phyloP scores from a whole-genome alignment of 345 rosid species.

The Melastoma malabathricum region DNA sequence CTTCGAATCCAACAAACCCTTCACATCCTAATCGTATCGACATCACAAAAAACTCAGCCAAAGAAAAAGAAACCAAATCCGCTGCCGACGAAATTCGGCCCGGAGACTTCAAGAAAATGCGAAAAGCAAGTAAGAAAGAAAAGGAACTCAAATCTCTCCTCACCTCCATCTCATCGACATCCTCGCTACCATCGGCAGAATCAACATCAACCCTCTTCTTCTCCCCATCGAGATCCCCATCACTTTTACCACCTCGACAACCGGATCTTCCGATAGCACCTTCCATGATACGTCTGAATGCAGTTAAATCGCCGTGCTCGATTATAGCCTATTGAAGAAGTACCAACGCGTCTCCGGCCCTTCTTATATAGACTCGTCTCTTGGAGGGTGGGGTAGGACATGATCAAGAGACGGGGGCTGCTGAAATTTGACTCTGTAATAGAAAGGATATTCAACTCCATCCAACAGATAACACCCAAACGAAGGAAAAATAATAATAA shows the following conservation, averaged over 20 bases:
- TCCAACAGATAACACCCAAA: no score
- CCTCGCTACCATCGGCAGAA: constrained; percentile 9
- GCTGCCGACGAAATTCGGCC: no score
- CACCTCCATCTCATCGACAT: constrained; percentile 14
- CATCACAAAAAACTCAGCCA: not conserved
- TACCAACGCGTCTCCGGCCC: no score
- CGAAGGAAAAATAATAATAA: no score
- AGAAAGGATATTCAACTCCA: no score
- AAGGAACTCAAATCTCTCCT: constrained; percentile 15
- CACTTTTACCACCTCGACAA: not conserved
- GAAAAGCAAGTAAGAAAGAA: not conserved
- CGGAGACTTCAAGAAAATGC: not conserved
- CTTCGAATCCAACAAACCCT: not conserved
- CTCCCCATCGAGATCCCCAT: constrained; percentile 4
- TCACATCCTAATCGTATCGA: not conserved
- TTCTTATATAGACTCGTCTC: no score
- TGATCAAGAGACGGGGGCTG: no score
- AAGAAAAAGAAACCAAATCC: not conserved
- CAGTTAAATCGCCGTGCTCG: no score
- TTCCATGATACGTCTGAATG: constrained; percentile 4
- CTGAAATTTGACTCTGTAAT: no score
- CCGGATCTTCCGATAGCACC: constrained; percentile 13
- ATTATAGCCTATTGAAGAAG: no score
- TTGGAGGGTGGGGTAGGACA: no score
- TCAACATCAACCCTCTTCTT: constrained; percentile 17